phyloP scores from a whole-genome alignment of 768 basidiomycete genomes.

The Hygrocybe coccinea region DNA sequence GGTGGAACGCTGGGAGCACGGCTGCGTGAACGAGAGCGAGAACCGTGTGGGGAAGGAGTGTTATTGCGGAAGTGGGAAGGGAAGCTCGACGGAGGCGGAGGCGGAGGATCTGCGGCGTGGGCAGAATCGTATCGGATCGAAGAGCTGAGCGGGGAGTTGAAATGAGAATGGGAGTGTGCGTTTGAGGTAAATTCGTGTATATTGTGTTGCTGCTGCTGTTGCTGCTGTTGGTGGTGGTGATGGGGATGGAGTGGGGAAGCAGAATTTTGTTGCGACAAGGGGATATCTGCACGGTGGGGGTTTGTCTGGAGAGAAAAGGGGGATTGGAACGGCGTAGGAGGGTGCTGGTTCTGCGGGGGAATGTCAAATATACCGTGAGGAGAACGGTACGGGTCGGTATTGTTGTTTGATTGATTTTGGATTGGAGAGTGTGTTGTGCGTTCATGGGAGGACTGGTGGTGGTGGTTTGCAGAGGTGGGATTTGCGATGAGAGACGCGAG shows the following conservation, averaged over 20 bases:
- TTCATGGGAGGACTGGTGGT: conserved; percentile 18
- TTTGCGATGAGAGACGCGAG: conserved; percentile 54
- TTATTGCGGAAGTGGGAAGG: conserved; percentile 18
- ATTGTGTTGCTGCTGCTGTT: conserved; percentile 28
- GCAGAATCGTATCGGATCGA: conserved; percentile 2
- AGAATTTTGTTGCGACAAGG: background rate
- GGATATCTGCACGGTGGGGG: background rate
- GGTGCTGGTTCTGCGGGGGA: conserved; percentile 42
- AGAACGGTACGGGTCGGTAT: conserved; percentile 19
- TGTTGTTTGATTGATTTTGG: conserved; percentile 32
- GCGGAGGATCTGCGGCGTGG: conserved; percentile 19
- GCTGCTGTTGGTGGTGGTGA: conserved; percentile 35
- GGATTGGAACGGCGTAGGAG: conserved; percentile 28
- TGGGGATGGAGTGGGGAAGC: conserved; percentile 6
- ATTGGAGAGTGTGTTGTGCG: conserved; percentile 16
- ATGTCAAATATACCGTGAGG: conserved; percentile 61
- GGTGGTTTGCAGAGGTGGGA: conserved; percentile 11
- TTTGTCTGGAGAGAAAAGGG: conserved; percentile 20
- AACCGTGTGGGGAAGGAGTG: conserved; percentile 43
- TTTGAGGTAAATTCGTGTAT: conserved; percentile 35
- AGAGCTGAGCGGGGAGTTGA: conserved; percentile 3
- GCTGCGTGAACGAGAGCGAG: conserved; percentile 30
- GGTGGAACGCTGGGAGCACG: conserved; percentile 10
- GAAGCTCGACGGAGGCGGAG: conserved; percentile 18
- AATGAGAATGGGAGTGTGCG: conserved; percentile 16